Evolutionary conservation across 1,139 yeast species (phyloP), one percentile per base, ranked within the genome.

Genomic region (Arxiozyma telluris): DNA sequence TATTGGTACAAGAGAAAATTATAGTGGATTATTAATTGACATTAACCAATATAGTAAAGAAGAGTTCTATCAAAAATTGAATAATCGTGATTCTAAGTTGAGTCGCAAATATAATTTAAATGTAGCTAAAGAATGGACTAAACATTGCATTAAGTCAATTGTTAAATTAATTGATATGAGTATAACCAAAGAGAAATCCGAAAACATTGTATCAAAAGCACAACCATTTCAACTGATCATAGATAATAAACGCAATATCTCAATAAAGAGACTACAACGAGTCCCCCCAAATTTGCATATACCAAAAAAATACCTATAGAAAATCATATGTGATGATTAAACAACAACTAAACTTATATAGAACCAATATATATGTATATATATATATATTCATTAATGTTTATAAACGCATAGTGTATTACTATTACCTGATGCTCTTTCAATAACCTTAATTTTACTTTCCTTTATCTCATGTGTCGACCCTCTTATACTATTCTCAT

Each of bases 101-200:
- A 34, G 49, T 46, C 22, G 49, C 5, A 46, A 38, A 4, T 59
- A 58, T 50, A 61, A 64, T 50, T 64, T 55, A 50, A 64, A 64
- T 50, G 62, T 66, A 17, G 65, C 69, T 1, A 59, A 57, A 4
- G 62, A 64, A 49, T 67, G 71, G 70, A 57, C 58, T 18, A 58
- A 57, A 5, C 60, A 62, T 52, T 57, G 64, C 48, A 49, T 65
- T 9, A 47, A 55, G 18, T 51, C 62, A 1, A 60, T 64, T 4
- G 53, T 58, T 17, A 53, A 58, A 18, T 51, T 61, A n/a, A 54
- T 64, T 3, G 54, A 50, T n/a, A 41, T 41, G 9, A 53, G 54
- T 34, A n/a, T 34, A 15, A 22, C 17, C 20, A 18, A 20, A 17
- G 41, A 34, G 4, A 12, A 34, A 34, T 18, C 56, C 25, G 51